Base-by-base conservation (phyloP, 306 rosid species). In the Prunus davidiana region DNA sequence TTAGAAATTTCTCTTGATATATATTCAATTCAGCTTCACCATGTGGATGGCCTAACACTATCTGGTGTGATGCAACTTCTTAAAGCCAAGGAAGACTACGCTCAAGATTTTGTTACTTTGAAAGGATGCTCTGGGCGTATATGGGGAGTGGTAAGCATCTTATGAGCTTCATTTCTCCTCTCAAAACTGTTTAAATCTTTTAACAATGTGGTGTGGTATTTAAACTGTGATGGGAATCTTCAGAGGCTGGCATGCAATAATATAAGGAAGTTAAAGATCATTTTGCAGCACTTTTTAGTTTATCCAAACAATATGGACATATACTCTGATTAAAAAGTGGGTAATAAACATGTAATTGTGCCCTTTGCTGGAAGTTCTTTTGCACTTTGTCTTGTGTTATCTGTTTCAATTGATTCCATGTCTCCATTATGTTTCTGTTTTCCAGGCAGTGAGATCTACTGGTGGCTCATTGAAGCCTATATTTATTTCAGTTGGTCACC, bases 121-220 rank as follows among this genome's bases (percentile, higher is more conserved):
- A 87, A 19, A 27, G 98, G 98, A 72, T 68, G 75, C 80, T 95
- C 93, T 0, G 93, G 97, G 69, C 79, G 61, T 47, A 74, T 67
- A 66, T 92, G 93, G 97, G 98, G 98, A 80, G 96, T 30, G 84
- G 98, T 95, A 92, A 89, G 90, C 71, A 55, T 72, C 28, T 16
- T 63, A 22, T 4, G 57, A 38, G 43, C 20, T 74, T 71, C 32
- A 32, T 30, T 64, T 65, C 27, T 81, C 63, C 70, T 68, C 52
- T n/a, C 14, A 14, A 30, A 18, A 67, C 13, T 67, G 61, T 14
- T 30, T 15, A 28, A 69, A 30, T 28, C 20, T 69, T 28, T 69
- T 34, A 19, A 65, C 56, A 25, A 61, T 74, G 18, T 49, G 62
- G 19, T 16, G 27, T 73, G 8, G 57, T 22, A 2, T n/a, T 14